phyloP scores from a whole-genome alignment of 805 yeast species.

The Saccharomycopsis oosterbeekiorum region DNA sequence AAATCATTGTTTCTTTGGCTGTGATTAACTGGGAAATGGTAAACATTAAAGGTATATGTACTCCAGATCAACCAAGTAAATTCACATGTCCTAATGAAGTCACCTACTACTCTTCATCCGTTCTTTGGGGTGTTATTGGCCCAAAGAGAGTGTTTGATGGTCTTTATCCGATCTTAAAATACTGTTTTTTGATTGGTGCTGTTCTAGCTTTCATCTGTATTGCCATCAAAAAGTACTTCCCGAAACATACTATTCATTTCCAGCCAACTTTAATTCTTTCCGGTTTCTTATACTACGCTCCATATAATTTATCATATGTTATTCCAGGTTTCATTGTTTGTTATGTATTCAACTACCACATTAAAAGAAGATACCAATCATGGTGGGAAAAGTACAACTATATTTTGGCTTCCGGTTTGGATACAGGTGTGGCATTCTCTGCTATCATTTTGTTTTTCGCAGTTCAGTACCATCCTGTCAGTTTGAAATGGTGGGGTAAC shows the following conservation, averaged over 20 bases:
- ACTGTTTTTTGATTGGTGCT: slow-evolving; percentile 53
- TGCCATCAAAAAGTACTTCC: slow-evolving; percentile 22
- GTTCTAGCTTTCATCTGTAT: slow-evolving; percentile 27
- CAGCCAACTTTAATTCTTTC: slow-evolving; percentile 44
- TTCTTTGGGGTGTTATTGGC: slow-evolving; percentile 48
- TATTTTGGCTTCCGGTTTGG: slow-evolving; percentile 45
- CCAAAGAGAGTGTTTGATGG: slow-evolving; percentile 47
- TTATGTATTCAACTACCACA: slow-evolving; percentile 38
- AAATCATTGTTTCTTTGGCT: slow-evolving; percentile 26
- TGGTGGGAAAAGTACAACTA: slow-evolving; percentile 49
- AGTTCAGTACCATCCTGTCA: slow-evolving; percentile 33
- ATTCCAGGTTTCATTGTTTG: slow-evolving; percentile 25
- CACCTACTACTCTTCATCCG: slow-evolving; percentile 40
- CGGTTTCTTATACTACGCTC: slow-evolving; percentile 42
- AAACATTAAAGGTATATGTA: slow-evolving; percentile 29
- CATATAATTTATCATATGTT: slow-evolving; percentile 37
- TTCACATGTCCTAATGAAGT: slow-evolving; percentile 32
- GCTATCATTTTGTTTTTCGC: slow-evolving; percentile 45
- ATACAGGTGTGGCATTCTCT: slow-evolving; percentile 56
- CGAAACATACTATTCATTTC: slow-evolving; percentile 27
- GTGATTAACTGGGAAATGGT: slow-evolving; percentile 29
- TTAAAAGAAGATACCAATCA: slow-evolving; percentile 37
- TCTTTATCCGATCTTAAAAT: slow-evolving; percentile 50
- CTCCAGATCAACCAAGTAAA: slow-evolving; percentile 27
- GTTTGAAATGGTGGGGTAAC: slow-evolving; percentile 61